Conservation (phyloP, 768 basidiomycete species). For the Solioccasus polychromus region DNA sequence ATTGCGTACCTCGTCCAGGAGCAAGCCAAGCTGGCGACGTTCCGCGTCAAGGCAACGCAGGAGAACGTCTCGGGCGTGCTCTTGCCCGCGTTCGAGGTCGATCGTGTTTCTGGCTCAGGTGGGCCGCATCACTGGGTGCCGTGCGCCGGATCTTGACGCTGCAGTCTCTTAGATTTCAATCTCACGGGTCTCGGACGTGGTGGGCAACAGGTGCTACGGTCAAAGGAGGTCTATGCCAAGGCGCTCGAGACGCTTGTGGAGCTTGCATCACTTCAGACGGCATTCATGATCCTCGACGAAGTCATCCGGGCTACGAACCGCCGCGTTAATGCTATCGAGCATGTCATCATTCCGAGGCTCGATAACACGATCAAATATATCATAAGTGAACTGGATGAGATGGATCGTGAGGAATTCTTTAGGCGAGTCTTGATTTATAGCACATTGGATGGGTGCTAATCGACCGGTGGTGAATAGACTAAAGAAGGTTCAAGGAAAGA, state of each 20-base stretch:
- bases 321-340: constrained; percentile 97
- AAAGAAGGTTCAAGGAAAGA: constrained; percentile 97
- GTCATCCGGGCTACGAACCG: constrained; percentile 99
- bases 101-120: constrained; percentile 85
- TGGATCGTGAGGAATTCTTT: constrained; percentile 96
- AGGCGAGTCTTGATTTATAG: constrained; percentile 44
- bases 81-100: constrained; percentile 91
- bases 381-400: constrained; percentile 95
- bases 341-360: constrained; percentile 90
- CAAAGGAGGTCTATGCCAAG: constrained; percentile 98
- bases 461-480: constrained; percentile 47
- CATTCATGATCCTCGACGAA: constrained; percentile 97
- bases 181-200: constrained; percentile 95
- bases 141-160: constrained; percentile 3
- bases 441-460: not conserved
- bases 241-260: constrained; percentile 97
- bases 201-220: constrained; percentile 90
- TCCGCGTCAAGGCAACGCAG: constrained; percentile 91
- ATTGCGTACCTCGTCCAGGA: constrained; percentile 98
- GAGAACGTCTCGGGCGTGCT: constrained; percentile 99
- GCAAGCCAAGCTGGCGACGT: constrained; percentile 85
- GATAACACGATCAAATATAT: constrained; percentile 99
- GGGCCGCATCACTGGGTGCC: constrained; percentile 5
- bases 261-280: constrained; percentile 93
- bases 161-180: constrained; percentile 73